Percentiles rank a stretch among this genome's conserved stretches.
Evolutionary conservation across 768 basidiomycete species (phyloP).

Genomic region (Boletales sp.): DNA sequence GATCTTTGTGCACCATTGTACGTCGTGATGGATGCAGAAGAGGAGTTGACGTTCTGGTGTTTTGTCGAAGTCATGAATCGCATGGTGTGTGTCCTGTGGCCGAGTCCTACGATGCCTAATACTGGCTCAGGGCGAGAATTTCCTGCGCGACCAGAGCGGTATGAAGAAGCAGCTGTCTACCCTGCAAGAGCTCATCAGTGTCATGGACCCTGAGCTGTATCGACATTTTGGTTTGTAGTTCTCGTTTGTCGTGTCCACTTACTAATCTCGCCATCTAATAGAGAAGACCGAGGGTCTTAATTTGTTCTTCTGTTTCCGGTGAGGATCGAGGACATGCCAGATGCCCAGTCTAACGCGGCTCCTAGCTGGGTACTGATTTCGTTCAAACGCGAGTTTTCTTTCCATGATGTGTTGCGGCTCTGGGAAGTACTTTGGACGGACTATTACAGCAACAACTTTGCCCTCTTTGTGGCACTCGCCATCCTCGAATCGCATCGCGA

Average conservation of each 20-base stretch:
- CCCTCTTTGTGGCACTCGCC: conserved; percentile 93
- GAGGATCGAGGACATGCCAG: conserved; percentile 22
- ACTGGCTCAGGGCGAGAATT: conserved; percentile 77
- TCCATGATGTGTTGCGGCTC: conserved; percentile 81
- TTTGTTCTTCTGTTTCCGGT: conserved; percentile 98
- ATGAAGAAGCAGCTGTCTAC: conserved; percentile 94
- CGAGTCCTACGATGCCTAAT: conserved; percentile 3
- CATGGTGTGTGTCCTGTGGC: conserved; percentile 59
- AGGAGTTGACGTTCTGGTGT: conserved; percentile 93
- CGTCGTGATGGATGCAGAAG: conserved; percentile 85
- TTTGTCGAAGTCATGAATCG: conserved; percentile 93
- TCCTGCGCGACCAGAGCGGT: conserved; percentile 92
- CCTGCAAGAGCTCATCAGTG: conserved; percentile 82
- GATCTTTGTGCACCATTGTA: conserved; percentile 94
- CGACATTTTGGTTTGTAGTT: conserved; percentile 68
- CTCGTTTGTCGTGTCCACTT: neutral
- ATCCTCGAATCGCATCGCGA: conserved; percentile 94
- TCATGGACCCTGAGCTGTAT: conserved; percentile 97
- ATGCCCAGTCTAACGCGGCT: neutral
- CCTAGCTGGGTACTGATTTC: conserved; percentile 84
- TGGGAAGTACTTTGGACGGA: conserved; percentile 97
- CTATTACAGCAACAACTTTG: conserved; percentile 82
- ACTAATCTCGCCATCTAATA: conserved; percentile 31
- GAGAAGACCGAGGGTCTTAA: conserved; percentile 88
- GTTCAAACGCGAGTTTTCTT: conserved; percentile 96